Percentiles rank a stretch among this genome's conserved stretches.
Conservation (phyloP, 495 filamentous ascomycete genomes). For the Hamigera avellanea region DNA sequence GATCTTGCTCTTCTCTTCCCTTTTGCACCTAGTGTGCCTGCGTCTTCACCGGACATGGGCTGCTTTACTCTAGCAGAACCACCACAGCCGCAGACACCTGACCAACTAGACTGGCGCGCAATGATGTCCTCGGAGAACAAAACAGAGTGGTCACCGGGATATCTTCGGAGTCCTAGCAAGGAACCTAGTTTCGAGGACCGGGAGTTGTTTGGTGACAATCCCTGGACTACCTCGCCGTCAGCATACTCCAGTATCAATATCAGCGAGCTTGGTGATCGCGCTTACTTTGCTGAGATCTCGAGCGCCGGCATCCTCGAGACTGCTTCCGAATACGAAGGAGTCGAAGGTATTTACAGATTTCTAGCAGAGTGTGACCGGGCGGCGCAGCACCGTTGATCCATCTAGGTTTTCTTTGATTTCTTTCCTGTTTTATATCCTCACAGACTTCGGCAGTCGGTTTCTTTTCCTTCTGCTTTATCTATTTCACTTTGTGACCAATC, state of each 20-base stretch:
- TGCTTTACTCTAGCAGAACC: conserved; percentile 21
- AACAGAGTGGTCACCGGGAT: conserved; percentile 14
- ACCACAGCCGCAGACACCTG: conserved; percentile 13
- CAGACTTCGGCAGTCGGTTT: conserved; percentile 15
- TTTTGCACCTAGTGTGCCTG: conserved; percentile 54
- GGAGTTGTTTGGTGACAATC: conserved; percentile 34
- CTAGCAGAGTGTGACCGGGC: conserved; percentile 73
- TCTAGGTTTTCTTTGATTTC: conserved; percentile 1
- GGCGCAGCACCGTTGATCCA: conserved; percentile 9
- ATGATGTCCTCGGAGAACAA: conserved; percentile 41
- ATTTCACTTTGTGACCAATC: too few species aligned
- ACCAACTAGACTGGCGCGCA: conserved; percentile 40
- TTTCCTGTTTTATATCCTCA: conserved; percentile 7
- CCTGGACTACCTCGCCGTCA: conserved; percentile 38
- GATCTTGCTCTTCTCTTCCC: conserved; percentile 74
- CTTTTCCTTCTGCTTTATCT: conserved; percentile 6
- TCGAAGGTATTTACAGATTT: conserved; percentile 81
- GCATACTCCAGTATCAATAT: conserved; percentile 42
- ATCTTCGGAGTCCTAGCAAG: conserved; percentile 12
- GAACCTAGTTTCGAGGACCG: conserved; percentile 35
- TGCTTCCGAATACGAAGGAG: conserved; percentile 56
- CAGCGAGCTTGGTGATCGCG: conserved; percentile 39
- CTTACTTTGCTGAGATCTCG: conserved; percentile 26
- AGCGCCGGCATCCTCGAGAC: conserved; percentile 23
- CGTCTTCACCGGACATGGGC: conserved; percentile 19